Conservation (phyloP, 768 basidiomycete species). For the Tubosaeta sp. region DNA sequence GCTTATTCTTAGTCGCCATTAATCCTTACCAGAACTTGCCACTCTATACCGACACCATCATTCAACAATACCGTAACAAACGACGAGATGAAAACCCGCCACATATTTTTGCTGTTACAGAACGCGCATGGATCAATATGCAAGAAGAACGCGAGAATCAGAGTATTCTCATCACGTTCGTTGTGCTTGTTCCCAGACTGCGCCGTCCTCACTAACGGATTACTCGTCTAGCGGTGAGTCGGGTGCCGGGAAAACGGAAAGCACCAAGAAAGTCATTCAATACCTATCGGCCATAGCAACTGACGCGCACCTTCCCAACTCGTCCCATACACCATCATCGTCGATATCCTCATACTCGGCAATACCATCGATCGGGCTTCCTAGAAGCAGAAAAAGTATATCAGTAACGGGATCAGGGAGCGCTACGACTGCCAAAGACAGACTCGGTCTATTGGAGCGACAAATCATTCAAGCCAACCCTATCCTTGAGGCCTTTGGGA, state of each 20-base stretch:
- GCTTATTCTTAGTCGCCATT: slow-evolving; percentile 96
- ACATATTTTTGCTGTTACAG: slow-evolving; percentile 96
- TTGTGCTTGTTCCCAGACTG: slow-evolving; percentile 12
- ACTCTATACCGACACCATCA: slow-evolving; percentile 82
- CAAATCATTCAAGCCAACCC: slow-evolving; percentile 98
- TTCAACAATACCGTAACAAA: slow-evolving; percentile 87
- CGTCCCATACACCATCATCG: slow-evolving; percentile 65
- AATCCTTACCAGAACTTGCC: slow-evolving; percentile 95
- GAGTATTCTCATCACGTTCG: slow-evolving; percentile 96
- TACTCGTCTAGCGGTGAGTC: slow-evolving; percentile 79
- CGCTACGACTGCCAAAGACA: slow-evolving; percentile 57
- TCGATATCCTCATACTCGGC: slow-evolving; percentile 53
- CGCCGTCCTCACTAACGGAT: slow-evolving; percentile 9
- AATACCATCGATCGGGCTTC: slow-evolving; percentile 64
- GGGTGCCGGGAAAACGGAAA: slow-evolving; percentile 98
- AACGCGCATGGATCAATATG: slow-evolving; percentile 98
- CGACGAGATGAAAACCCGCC: slow-evolving; percentile 91
- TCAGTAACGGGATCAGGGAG: slow-evolving; percentile 42
- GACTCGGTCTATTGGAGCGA: slow-evolving; percentile 85
- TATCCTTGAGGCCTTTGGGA: slow-evolving; percentile 95
- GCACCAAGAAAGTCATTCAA: slow-evolving; percentile 98
- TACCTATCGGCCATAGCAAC: slow-evolving; percentile 97
- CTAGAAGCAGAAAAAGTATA: slow-evolving; percentile 57
- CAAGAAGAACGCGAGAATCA: slow-evolving; percentile 96
- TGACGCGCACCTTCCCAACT: slow-evolving; percentile 55